phyloP scores from a whole-genome alignment of 2,329 filamentous ascomycete genomes.

The Fusarium heterosporum region DNA sequence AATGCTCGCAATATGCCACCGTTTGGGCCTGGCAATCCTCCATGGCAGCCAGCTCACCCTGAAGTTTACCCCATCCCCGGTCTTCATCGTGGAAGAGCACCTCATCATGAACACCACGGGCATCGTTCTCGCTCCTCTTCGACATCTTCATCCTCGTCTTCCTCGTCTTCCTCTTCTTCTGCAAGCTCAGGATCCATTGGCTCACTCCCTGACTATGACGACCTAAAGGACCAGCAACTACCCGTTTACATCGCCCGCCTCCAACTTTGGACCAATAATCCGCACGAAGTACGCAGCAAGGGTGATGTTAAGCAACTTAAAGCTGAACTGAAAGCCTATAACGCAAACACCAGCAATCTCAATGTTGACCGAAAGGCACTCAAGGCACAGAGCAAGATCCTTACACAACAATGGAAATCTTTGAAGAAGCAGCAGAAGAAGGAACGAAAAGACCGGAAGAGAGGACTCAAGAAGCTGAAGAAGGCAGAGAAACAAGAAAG shows the following conservation, averaged over 20 bases:
- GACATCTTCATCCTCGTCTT: slow-evolving; percentile 52
- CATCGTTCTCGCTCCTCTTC: slow-evolving; percentile 51
- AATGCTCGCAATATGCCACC: slow-evolving; percentile 11
- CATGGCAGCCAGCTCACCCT: slow-evolving; percentile 10
- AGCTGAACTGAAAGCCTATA: slow-evolving; percentile 58
- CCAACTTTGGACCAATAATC: slow-evolving; percentile 61
- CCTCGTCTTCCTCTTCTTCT: slow-evolving; percentile 39
- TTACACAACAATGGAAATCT: slow-evolving; percentile 57
- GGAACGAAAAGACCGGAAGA: slow-evolving; percentile 49
- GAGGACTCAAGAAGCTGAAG: slow-evolving; percentile 45
- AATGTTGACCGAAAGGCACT: slow-evolving; percentile 51
- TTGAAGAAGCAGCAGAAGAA: slow-evolving; percentile 50
- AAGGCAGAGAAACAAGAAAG: slow-evolving; percentile 51
- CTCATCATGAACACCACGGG: slow-evolving; percentile 24
- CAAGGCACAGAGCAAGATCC: slow-evolving; percentile 57
- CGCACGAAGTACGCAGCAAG: slow-evolving; percentile 62
- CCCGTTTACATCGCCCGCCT: slow-evolving; percentile 60
- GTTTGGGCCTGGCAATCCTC: slow-evolving; percentile 9
- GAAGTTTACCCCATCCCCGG: slow-evolving; percentile 12
- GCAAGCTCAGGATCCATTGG: slow-evolving; percentile 57
- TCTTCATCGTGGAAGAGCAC: slow-evolving; percentile 24
- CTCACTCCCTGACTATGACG: slow-evolving; percentile 66
- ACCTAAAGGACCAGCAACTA: slow-evolving; percentile 62
- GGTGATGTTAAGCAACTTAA: slow-evolving; percentile 57
- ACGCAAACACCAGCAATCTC: slow-evolving; percentile 23